A percentile compares a stretch with the other conserved stretches of the same genome.
Conservation (phyloP, 495 filamentous ascomycete species). For the Patellaria atrata region DNA sequence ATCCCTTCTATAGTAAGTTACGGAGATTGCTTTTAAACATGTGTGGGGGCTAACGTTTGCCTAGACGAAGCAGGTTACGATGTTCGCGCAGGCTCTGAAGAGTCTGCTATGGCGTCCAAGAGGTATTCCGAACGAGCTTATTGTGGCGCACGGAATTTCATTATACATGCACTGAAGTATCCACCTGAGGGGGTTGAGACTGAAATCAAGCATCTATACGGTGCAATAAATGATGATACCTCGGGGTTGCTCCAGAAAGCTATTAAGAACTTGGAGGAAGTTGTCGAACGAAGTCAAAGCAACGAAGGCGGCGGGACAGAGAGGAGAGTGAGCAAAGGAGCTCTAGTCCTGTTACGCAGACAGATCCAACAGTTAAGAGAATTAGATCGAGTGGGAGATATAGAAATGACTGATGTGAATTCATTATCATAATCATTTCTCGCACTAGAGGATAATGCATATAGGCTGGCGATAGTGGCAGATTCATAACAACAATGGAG, state of each 20-base stretch:
- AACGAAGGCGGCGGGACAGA: slow-evolving; percentile 6
- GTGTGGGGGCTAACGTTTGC: no score
- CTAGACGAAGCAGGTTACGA: slow-evolving; percentile 47
- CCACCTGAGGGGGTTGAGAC: slow-evolving; percentile 33
- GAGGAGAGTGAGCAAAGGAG: slow-evolving; percentile 25
- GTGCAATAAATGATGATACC: slow-evolving; percentile 9
- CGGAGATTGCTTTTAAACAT: no score
- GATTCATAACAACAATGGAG: no score
- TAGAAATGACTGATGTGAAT: no score
- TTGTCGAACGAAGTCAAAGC: slow-evolving; percentile 21
- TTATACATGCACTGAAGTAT: slow-evolving; percentile 33
- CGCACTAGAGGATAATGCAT: no score
- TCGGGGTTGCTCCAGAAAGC: slow-evolving; percentile 29
- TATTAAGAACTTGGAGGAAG: slow-evolving; percentile 24
- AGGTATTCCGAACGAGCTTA: slow-evolving; percentile 44
- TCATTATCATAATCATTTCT: no score
- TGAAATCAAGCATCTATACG: slow-evolving; percentile 38
- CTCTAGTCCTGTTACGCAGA: slow-evolving; percentile 29
- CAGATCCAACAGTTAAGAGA: no score
- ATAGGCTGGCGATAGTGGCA: no score
- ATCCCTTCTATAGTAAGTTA: slow-evolving; percentile 47
- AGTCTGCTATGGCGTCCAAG: slow-evolving; percentile 32
- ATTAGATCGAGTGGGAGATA: no score
- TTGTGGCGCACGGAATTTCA: slow-evolving; percentile 38
- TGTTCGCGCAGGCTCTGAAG: slow-evolving; percentile 28